Evolutionary conservation across 108 stramenopile genomes (phyloP).

Genomic region (Cyclotella kingstonii): DNA sequence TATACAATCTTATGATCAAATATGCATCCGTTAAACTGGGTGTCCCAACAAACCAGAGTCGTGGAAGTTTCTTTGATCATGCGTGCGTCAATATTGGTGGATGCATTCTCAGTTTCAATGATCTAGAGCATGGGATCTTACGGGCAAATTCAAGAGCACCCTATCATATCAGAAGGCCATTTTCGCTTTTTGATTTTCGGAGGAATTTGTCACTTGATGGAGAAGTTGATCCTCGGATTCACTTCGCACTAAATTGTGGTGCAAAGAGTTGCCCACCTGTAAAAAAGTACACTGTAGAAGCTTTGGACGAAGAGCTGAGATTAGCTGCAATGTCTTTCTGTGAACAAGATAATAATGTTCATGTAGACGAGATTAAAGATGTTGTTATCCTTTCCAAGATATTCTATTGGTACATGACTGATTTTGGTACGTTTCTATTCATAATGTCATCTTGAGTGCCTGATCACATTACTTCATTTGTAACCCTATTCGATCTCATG

Average conservation of each 20-base stretch:
- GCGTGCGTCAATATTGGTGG: slow-evolving; percentile 52
- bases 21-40: slow-evolving; percentile 72
- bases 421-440: no score
- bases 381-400: slow-evolving; percentile 38
- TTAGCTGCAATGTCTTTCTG: slow-evolving; percentile 50
- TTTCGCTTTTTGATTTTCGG: slow-evolving; percentile 7
- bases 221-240: slow-evolving; percentile 58
- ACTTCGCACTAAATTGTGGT: slow-evolving; percentile 81
- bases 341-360: slow-evolving; percentile 45
- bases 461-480: background rate
- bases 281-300: slow-evolving; percentile 44
- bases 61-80: slow-evolving; percentile 37
- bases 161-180: slow-evolving; percentile 24
- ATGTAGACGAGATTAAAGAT: slow-evolving; percentile 27
- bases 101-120: slow-evolving; percentile 44
- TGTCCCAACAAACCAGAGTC: slow-evolving; percentile 17
- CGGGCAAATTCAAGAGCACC: slow-evolving; percentile 48
- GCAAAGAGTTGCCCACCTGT: slow-evolving; percentile 66
- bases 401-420: slow-evolving; percentile 52
- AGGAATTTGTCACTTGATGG: slow-evolving; percentile 6
- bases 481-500: background rate
- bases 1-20: slow-evolving; percentile 78
- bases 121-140: slow-evolving; percentile 73
- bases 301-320: slow-evolving; percentile 52
- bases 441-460: background rate